phyloP scores from a whole-genome alignment of 495 filamentous ascomycete genomes.

The Penicillium crystallinum region DNA sequence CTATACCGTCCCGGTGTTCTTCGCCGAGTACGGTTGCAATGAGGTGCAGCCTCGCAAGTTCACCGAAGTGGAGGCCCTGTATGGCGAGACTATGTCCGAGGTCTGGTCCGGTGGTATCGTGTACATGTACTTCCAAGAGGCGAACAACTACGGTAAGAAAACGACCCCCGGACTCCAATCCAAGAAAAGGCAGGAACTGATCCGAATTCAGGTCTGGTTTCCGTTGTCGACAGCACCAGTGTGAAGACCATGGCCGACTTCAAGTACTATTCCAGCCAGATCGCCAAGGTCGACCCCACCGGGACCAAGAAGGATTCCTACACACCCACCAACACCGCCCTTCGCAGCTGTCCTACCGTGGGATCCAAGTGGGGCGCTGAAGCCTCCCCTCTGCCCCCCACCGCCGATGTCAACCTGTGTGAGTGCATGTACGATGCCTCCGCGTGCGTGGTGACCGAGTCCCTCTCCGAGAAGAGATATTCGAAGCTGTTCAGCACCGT shows the following conservation, averaged over 20 bases:
- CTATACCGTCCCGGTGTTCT: constrained; percentile 91
- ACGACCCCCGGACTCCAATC: neutral
- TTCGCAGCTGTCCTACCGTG: constrained; percentile 64
- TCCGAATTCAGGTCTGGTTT: constrained; percentile 56
- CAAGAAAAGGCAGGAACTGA: neutral
- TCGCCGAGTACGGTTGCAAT: constrained; percentile 98
- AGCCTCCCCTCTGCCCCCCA: constrained; percentile 66
- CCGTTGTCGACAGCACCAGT: constrained; percentile 52
- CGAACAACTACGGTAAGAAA: constrained; percentile 77
- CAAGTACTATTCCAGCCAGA: constrained; percentile 62
- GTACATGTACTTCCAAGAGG: constrained; percentile 95
- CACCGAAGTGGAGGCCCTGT: constrained; percentile 81
- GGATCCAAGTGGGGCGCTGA: constrained; percentile 61
- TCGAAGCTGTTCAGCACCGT: constrained; percentile 65
- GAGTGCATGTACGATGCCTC: constrained; percentile 71
- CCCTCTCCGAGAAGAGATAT: constrained; percentile 48
- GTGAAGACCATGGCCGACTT: constrained; percentile 69
- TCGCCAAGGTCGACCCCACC: constrained; percentile 63
- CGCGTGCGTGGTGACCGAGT: constrained; percentile 58
- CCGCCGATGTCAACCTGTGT: constrained; percentile 69
- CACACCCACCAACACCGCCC: constrained; percentile 70
- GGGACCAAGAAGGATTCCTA: constrained; percentile 62
- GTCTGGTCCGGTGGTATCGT: constrained; percentile 94
- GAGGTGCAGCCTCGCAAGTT: constrained; percentile 66
- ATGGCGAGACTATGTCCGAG: constrained; percentile 68